Base-by-base conservation (phyloP, 1,284 basidiomycete species). In the Malassezia equina region DNA sequence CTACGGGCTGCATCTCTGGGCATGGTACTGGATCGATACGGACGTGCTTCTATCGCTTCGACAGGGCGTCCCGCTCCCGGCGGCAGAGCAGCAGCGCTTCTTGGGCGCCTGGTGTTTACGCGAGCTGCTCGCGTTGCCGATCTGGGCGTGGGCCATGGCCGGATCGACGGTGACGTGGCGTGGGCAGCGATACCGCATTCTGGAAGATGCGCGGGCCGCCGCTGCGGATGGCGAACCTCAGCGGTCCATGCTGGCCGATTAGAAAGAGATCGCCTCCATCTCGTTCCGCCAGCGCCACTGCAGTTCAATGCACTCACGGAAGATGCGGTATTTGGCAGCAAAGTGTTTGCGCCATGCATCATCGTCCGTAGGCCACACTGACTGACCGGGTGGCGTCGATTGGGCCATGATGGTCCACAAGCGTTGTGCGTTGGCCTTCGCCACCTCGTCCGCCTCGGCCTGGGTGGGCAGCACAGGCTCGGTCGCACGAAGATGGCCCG, bases 391-490 rank as follows among this genome's bases (percentile, higher is more conserved):
- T 47, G 86, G 86, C 9, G 90, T 94, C 91, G 96, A 96, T 65
- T 88, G 84, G 52, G 84, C 89, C 93, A 98, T 98, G 63, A 93
- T 85, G 46, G 84, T 80, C 93, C 93, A 98, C 60, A 96, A 78
- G 60, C 79, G 78, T 62, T 84, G 80, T 32, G n/a, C n/a, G n/a
- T n/a, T n/a, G n/a, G n/a, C n/a, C n/a, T n/a, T n/a, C n/a, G n/a
- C n/a, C n/a, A n/a, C n/a, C n/a, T n/a, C n/a, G n/a, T n/a, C 76
- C 2, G 77, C 79, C 28, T 77, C 73, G 12, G 72, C 66, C 60
- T 80, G 81, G 24, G 58, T 52, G 12, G 36, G 7, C 5, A 67
- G 55, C 62, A 61, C 47, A 1, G 56, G 13, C 9, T 25, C 17
- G n/a, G 36, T 13, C 12, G 43, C 40, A 6, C 52, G 45, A 9